Evolutionary conservation across 495 filamentous ascomycete species (phyloP), one percentile per base, ranked within the genome.

Genomic region (Corynascus novoguineensis): DNA sequence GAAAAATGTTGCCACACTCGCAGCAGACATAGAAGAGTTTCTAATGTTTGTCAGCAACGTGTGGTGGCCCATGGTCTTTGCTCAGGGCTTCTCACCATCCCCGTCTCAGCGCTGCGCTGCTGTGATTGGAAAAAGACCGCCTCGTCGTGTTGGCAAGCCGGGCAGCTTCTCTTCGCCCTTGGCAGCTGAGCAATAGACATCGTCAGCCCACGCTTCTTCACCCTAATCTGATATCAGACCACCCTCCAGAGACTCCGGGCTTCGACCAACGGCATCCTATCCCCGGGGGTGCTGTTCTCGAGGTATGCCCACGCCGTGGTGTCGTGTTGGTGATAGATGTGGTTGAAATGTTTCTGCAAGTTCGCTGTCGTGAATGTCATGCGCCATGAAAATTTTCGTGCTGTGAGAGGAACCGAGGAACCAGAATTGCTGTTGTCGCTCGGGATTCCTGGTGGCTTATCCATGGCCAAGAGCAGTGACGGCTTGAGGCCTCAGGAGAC

Each of bases 1-100:
- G 81, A 73, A 88, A 95, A 60, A 95, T 92, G 64, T 89, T 85
- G 63, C 89, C 90, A 70, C 93, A 98, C 22, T 82, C 80, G 76
- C 88, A 92, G 76, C 93, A 98, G 41, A 97, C 93, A 69, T 90
- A 96, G 73, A 96, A 98, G 12, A 98, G 82, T 91, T 92, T 96
- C 92, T 97, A 59, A 38, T 28, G 12, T 14, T n/a, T 5, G 59
- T 77, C 58, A 76, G 66, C 59, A 50, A 29, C 19, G 15, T 14
- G 24, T 12, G 17, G 25, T 51, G 53, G 55, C 41, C 32, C 17
- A 6, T 12, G n/a, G 11, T 10, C 6, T 31, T 27, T 27, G 27
- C 17, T 7, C 15, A 11, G 47, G 19, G 59, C 48, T 45, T 46
- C 86, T 81, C 68, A 97, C 93, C 93, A 98, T 98, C 72, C 95